Base-by-base conservation (phyloP, 202 grass and related monocot species). In the Alloteropsis angusta region DNA sequence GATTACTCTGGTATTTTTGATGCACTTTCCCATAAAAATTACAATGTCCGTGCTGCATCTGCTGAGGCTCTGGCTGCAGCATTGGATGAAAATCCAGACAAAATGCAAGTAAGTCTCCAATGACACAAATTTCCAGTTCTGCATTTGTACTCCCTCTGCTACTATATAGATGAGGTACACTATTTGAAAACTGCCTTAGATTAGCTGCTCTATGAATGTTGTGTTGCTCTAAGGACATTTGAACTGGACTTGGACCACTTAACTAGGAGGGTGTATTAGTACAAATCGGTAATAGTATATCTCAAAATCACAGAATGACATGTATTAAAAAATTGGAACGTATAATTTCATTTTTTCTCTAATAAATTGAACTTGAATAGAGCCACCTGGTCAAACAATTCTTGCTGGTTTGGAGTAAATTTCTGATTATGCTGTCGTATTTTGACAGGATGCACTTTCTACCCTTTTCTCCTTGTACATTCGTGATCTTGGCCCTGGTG, bases 41-140 rank as follows among this genome's bases (percentile, higher is more conserved):
- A 90, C 69, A 95, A 94, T 84, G 95, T 98, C 26, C 85, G 91
- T 76, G 83, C 80, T 66, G 92, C 95, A 52, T 86, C 95, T 78
- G 95, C 95, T 28, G 95, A 98, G 84, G 92, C 95, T 83, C 78
- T 98, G 83, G 88, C 95, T 81, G 95, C 92, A 37, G 89, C 92
- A 12, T 82, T 98, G 85, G 92, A 98, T 85, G 95, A 98, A 93
- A 85, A 87, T 73, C 87, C 79, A 52, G 87, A 86, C 39, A 94
- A 90, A 77, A 95, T 94, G 74, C 92, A 94, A 87, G 95, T 95
- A 87, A 77, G 78, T 88, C 38, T 85, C 50, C 17, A 54, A 28
- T 72, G 45, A 25, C 12, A 3, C 35, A 64, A 48, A 38, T 59
- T 80, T 58, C n/a, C 42, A 57, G 17, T 37, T 86, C 41, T 81